Evolutionary conservation across 2,329 filamentous ascomycete genomes (phyloP), one percentile per base, ranked within the genome.

Genomic region (Paecilomyces fulvus): DNA sequence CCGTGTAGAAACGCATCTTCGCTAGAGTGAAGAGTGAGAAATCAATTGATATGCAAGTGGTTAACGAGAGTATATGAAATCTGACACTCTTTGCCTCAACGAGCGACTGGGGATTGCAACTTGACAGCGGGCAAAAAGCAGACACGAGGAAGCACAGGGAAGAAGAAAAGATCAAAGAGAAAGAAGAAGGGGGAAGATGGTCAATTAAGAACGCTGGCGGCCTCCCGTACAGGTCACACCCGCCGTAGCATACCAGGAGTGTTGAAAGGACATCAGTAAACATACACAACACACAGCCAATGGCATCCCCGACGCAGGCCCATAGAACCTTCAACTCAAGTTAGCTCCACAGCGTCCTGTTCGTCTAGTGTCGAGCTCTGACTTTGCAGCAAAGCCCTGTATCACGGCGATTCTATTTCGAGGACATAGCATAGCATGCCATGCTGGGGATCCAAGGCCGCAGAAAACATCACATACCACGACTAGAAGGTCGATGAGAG

Each of bases 1-100:
- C 30, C 30, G 50, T 52, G 52, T 54, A 23, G 53, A 57, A 56
- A 52, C 52, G 59, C 57, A 62, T 62, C 52, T 55, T 59, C 1
- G 37, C 37, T 43, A 43, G 14, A n/a, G 37, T 37, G 12, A 37
- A 12, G 17, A 17, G 7, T 2, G n/a, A 6, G n/a, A 7, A 43
- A 8, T 17, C n/a, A 43, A 43, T 9, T 6, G n/a, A 43, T 37
- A 9, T 17, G n/a, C 2, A 17, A 17, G 6, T 43, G 12, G 37
- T 43, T 43, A 43, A 43, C n/a, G 37, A 43, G 37, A 43, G 37
- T 20, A 37, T 12, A 10, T 37, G 37, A 28, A 28, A 28, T 37
- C 3, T 43, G 14, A 43, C 9, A 17, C 14, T 43, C 37, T 43
- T 37, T 10, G 14, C 3, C 37, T 43, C 37, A 43, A 43, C 37